Evolutionary conservation across 2,329 filamentous ascomycete species (phyloP), one percentile per base, ranked within the genome.

Genomic region (Ascomycota sp.): DNA sequence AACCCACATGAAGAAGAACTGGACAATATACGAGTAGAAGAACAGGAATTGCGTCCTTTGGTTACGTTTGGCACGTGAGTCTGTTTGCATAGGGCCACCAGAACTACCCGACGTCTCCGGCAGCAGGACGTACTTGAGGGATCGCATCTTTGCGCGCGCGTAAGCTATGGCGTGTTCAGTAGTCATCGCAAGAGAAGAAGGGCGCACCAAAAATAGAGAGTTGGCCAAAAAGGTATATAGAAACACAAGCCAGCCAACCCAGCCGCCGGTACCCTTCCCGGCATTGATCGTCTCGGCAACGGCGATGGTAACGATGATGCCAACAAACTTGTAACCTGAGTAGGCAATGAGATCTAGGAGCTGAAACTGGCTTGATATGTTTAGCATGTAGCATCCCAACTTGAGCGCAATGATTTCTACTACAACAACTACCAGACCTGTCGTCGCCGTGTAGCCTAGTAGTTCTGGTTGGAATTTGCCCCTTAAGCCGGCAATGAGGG

Each of bases 241-340:
- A 48, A 98, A 98, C 32, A 93, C 66, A 7, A 65, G 56, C 85
- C 86, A 95, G 42, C 82, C 80, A 30, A 83, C 61, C 80, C 79
- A 91, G 32, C 82, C 78, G 29, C 85, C 77, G 3, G 82, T 89
- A 15, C 86, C 79, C 43, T 74, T 70, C 27, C 83, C 77, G 9
- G 73, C 71, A 33, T 76, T 91, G 38, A 80, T 55, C 11, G 82
- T 63, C 51, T 91, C 80, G 11, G 80, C 75, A 12, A 86, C 57
- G 9, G 78, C 65, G 36, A 95, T 71, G 0, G 85, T 94, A 29
- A 80, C 66, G 36, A 98, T 98, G 41, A 94, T 83, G 21, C 86
- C 89, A 20, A 98, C 86, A 46, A 98, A 98, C 53, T 98, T 98
- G 59, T 98, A 98, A 13, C 91, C 91, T 2, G 79, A 86, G 56